phyloP scores from a whole-genome alignment of 2,329 filamentous ascomycete genomes.

The Pseudopyricularia javanii region DNA sequence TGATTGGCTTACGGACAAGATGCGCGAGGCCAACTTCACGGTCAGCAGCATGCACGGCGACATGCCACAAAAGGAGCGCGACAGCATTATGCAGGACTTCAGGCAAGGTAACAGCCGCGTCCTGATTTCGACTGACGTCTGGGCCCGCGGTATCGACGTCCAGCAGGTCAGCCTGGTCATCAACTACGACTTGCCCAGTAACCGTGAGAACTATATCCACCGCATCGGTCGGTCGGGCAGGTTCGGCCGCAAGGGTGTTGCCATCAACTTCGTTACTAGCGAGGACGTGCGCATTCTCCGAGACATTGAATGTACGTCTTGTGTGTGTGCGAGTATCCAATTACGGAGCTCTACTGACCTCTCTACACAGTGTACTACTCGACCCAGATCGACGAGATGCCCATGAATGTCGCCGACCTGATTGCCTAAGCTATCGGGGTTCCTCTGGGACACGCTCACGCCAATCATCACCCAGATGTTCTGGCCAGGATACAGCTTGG shows the following conservation, averaged over 20 bases:
- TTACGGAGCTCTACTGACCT: no score
- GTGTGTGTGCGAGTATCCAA: no score
- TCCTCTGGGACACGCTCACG: no score
- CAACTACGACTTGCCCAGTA: conserved; percentile 95
- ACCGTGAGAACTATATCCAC: conserved; percentile 82
- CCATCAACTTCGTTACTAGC: conserved; percentile 89
- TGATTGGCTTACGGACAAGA: conserved; percentile 98
- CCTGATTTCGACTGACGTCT: conserved; percentile 86
- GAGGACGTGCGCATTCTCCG: conserved; percentile 83
- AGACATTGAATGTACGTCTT: conserved; percentile 96
- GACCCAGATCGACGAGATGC: conserved; percentile 97
- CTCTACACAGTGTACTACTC: no score
- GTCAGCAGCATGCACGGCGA: conserved; percentile 67
- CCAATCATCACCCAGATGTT: no score
- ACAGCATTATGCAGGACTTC: conserved; percentile 78
- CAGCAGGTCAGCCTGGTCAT: conserved; percentile 90
- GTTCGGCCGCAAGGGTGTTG: conserved; percentile 75
- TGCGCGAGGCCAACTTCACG: conserved; percentile 93
- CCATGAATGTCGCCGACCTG: conserved; percentile 75
- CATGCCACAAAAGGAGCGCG: conserved; percentile 63
- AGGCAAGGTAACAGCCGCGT: conserved; percentile 91
- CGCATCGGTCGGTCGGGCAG: conserved; percentile 84
- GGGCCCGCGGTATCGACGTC: conserved; percentile 90
- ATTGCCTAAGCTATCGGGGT: conserved; percentile 17
- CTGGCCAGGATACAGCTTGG: no score